Evolutionary conservation across 78 protist genomes (phyloP), one percentile per base, ranked within the genome.

Genomic region (Protostelium mycophagum): DNA sequence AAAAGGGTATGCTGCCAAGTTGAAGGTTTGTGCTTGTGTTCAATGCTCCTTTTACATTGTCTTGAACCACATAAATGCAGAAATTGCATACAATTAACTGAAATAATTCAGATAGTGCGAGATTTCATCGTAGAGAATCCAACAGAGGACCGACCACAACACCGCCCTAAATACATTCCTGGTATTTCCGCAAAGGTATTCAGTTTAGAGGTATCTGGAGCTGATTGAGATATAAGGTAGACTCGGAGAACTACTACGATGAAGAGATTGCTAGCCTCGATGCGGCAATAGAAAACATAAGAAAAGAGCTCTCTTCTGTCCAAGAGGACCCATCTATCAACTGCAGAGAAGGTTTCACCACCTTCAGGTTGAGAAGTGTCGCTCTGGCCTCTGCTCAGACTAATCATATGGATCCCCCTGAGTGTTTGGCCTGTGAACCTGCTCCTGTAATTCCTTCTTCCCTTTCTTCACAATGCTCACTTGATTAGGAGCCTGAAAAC

Each of bases 401-500:
- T 5, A 51, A 51, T 16, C 73, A 51, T 16, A 51, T 51, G 73
- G 73, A 51, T 16, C 73, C 73, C 16, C 73, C 5, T 16, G 73
- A 51, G 5, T 51, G 5, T 16, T 16, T 51, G 31, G 16, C 73
- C 16, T 51, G 73, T 16, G 73, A 51, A 16, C 73, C 73, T 16
- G 73, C 73, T 16, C 73, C 73, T 16, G 73, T 51, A 5, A 51
- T 5, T 51, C 73, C 16, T 16, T 25, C 73, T 16, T 51, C 73
- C 5, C 16, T 16, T 25, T 51, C 73, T 5, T 51, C 73, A 51
- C 16, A 5, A 51, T 51, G n/a, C 73, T 51, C 31, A 51, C 73
- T 51, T 16, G 73, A 51, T 25, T 16, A 51, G 73, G 94, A 91
- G 31, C 94, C 94, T 38, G 85, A 88, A n/a, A 91, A 93, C 73